Conservation (phyloP, 2,329 filamentous ascomycete species). For the Aurifilum marmelostoma region DNA sequence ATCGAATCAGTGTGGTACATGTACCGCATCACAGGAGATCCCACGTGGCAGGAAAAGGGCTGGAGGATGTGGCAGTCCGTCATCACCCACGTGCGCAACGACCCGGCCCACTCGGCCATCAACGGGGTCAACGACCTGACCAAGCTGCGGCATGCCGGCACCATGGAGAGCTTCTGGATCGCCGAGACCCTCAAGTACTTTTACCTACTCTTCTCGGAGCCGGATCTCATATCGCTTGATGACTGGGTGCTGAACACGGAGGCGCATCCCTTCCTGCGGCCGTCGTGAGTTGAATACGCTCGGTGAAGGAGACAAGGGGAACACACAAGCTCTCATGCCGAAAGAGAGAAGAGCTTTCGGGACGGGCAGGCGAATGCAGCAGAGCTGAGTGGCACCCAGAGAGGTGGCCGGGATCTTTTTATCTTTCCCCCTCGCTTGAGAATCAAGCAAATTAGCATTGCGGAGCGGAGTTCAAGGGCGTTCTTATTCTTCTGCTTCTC, state of each 20-base stretch:
- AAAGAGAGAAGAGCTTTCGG: too few species aligned
- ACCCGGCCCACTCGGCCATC: slow-evolving; percentile 72
- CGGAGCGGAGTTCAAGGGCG: slow-evolving; percentile 1
- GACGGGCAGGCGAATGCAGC: too few species aligned
- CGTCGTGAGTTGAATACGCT: slow-evolving; percentile 34
- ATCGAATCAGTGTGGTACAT: slow-evolving; percentile 90
- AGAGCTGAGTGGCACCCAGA: too few species aligned
- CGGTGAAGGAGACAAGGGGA: too few species aligned
- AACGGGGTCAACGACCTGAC: slow-evolving; percentile 57
- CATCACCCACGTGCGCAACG: slow-evolving; percentile 65
- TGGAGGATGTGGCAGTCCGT: slow-evolving; percentile 85
- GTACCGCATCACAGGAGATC: slow-evolving; percentile 85
- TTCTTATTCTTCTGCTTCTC: not conserved
- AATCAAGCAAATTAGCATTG: not conserved
- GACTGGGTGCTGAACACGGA: slow-evolving; percentile 70
- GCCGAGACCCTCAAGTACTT: slow-evolving; percentile 94
- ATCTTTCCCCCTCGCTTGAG: not conserved
- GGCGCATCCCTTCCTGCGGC: slow-evolving; percentile 60
- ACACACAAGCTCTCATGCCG: too few species aligned
- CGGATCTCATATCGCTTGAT: slow-evolving; percentile 67
- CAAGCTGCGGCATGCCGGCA: slow-evolving; percentile 51
- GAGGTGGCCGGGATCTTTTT: not conserved
- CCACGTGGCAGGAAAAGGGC: slow-evolving; percentile 75
- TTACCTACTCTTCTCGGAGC: slow-evolving; percentile 76
- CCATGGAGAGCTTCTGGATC: slow-evolving; percentile 90